These are phyloP conservation scores for Lactarius evosmus DNA, from an alignment of 768 basidiomycete genomes.

Conservation along the genomic window DNA sequence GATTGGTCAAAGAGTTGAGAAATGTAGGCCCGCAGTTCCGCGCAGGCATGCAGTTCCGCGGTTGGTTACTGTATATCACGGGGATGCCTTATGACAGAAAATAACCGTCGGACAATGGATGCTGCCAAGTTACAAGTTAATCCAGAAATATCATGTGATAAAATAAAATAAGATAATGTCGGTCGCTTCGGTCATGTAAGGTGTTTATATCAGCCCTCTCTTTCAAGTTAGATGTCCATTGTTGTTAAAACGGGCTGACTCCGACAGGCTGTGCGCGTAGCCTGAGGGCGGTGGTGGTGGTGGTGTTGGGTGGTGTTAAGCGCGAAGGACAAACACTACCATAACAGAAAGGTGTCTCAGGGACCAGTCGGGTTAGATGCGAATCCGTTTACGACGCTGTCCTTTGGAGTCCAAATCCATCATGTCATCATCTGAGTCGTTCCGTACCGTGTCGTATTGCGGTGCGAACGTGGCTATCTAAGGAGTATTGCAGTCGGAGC, in stretches of 20 bases:
- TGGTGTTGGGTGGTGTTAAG: not conserved
- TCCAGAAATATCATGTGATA: too few relatives aligned
- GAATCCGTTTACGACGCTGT: slow-evolving; percentile 39
- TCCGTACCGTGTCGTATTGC: slow-evolving; percentile 22
- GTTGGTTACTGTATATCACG: not conserved
- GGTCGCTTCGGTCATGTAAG: too few relatives aligned
- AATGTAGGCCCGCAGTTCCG: slow-evolving; percentile 1
- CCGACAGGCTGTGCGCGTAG: too few relatives aligned
- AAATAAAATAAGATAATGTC: too few relatives aligned
- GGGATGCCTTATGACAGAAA: not conserved
- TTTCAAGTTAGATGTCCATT: not conserved
- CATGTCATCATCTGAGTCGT: slow-evolving; percentile 41
- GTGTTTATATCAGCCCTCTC: not conserved
- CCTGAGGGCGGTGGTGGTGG: not conserved
- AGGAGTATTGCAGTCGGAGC: not conserved
- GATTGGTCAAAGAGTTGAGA: not conserved
- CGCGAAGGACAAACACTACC: not conserved
- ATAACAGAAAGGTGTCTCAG: not conserved
- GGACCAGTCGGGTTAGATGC: slow-evolving; percentile 22
- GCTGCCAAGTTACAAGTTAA: too few relatives aligned
- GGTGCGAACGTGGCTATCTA: slow-evolving; percentile 25
- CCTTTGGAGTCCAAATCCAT: slow-evolving; percentile 31
- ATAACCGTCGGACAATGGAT: too few relatives aligned
- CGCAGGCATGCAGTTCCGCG: not conserved
- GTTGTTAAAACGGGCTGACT: too few relatives aligned